Evolutionary conservation across 2,329 filamentous ascomycete species (phyloP).

Genomic region (Colletotrichum higginsianum): DNA sequence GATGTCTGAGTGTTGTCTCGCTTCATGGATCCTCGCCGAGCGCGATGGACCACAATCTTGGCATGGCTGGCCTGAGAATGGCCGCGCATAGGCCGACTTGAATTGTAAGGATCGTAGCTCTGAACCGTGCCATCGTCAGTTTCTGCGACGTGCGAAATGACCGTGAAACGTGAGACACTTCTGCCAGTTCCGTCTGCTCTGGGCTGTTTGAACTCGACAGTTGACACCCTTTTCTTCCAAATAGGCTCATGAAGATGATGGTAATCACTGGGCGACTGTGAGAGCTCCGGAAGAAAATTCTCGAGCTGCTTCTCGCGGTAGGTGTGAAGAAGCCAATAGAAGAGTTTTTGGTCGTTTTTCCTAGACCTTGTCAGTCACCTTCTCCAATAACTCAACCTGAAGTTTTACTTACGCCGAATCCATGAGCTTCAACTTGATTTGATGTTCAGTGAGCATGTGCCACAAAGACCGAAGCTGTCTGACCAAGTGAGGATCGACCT

Average conservation of each 20-base stretch:
- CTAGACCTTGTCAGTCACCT: conserved; percentile 60
- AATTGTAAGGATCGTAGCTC: conserved; percentile 89
- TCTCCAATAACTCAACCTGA: background rate
- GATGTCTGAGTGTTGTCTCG: conserved; percentile 52
- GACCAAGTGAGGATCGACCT: conserved; percentile 86
- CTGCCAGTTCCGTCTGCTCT: conserved; percentile 64
- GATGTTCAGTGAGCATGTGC: conserved; percentile 85
- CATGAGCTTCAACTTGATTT: conserved; percentile 77
- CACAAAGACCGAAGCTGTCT: conserved; percentile 91
- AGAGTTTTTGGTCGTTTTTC: conserved; percentile 91
- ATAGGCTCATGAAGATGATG: conserved; percentile 79
- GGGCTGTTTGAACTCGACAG: conserved; percentile 69
- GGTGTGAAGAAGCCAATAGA: conserved; percentile 87
- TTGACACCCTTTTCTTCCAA: conserved; percentile 74
- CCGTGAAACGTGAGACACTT: conserved; percentile 74
- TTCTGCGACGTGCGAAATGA: conserved; percentile 74
- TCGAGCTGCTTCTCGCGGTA: conserved; percentile 90
- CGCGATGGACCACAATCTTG: conserved; percentile 78
- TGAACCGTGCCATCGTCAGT: conserved; percentile 64
- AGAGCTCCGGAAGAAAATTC: conserved; percentile 85
- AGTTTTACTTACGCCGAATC: conserved; percentile 37
- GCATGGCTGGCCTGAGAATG: conserved; percentile 71
- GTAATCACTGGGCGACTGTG: conserved; percentile 92
- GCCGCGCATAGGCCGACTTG: conserved; percentile 67
- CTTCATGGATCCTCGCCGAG: conserved; percentile 38